phyloP scores from a whole-genome alignment of 768 basidiomycete species.

The Lentinula raphanica region DNA sequence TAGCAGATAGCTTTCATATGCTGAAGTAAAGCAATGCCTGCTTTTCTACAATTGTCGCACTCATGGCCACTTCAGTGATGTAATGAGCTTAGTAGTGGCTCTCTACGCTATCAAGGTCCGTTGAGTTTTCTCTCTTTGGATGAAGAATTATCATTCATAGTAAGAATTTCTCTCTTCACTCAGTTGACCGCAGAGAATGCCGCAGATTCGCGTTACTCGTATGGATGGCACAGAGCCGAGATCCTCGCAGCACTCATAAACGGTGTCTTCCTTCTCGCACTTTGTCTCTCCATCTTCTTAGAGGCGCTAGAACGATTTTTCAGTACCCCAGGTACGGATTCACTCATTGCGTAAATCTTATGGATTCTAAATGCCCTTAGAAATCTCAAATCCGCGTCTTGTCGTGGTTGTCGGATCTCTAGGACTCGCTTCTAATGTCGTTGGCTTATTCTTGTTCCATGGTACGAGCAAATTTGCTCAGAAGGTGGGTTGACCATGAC shows the following conservation, averaged over 20 bases:
- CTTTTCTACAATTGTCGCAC: not conserved
- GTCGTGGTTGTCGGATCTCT: slow-evolving; percentile 87
- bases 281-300: slow-evolving; percentile 92
- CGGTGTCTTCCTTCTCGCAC: slow-evolving; percentile 87
- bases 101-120: slow-evolving; percentile 86
- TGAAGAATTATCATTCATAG: not conserved
- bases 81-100: slow-evolving; percentile 91
- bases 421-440: slow-evolving; percentile 86
- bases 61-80: slow-evolving; percentile 61
- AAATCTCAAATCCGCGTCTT: slow-evolving; percentile 83
- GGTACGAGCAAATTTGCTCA: slow-evolving; percentile 42
- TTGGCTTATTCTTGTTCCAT: slow-evolving; percentile 93
- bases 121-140: not conserved
- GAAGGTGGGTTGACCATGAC: not conserved
- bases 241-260: slow-evolving; percentile 94
- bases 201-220: slow-evolving; percentile 77
- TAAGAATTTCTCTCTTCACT: not conserved
- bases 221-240: slow-evolving; percentile 99
- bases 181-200: slow-evolving; percentile 62
- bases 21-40: slow-evolving; percentile 63
- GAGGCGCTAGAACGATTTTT: slow-evolving; percentile 93
- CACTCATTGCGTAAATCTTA: not conserved
- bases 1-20: slow-evolving; percentile 99
- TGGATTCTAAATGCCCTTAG: slow-evolving; percentile 31
- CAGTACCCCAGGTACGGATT: slow-evolving; percentile 61